A percentile compares a stretch with the other conserved stretches of the same genome.
Conservation (phyloP, 2,329 filamentous ascomycete species). For the Claviceps arundinis region DNA sequence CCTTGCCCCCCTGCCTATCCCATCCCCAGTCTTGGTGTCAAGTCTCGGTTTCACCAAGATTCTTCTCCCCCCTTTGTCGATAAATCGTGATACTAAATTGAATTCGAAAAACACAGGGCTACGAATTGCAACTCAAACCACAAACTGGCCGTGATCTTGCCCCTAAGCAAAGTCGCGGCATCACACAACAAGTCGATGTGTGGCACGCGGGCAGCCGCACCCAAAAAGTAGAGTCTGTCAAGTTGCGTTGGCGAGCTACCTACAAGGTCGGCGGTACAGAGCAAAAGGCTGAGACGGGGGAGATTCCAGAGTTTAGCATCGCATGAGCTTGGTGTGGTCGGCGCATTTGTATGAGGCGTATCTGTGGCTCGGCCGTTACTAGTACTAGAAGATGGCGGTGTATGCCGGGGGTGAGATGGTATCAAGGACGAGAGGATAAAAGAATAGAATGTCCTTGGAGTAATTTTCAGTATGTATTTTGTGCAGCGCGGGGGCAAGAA, state of each 20-base stretch:
- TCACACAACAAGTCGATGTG: conserved; percentile 70
- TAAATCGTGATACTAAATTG: neutral
- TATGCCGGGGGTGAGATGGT: no score
- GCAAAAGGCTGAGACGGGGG: conserved; percentile 66
- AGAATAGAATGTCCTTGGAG: no score
- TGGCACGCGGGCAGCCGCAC: conserved; percentile 55
- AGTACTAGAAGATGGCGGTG: no score
- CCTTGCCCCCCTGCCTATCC: no score
- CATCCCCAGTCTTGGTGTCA: no score
- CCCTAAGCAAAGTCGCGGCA: conserved; percentile 59
- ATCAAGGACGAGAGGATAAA: no score
- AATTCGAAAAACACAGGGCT: conserved; percentile 41
- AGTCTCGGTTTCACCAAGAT: neutral
- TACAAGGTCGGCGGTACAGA: conserved; percentile 55
- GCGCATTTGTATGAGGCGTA: neutral
- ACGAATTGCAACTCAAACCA: conserved; percentile 67
- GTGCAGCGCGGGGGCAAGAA: no score
- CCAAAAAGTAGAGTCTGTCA: conserved; percentile 63
- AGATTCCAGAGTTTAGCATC: conserved; percentile 67
- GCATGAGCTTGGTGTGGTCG: conserved; percentile 28
- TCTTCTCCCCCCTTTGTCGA: neutral
- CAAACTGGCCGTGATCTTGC: conserved; percentile 68
- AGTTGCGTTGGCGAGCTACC: conserved; percentile 77
- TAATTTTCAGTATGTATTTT: no score
- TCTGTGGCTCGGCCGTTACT: neutral